Evolutionary conservation across 1,284 basidiomycete genomes (phyloP).

Genomic region (Fomes fomentarius): DNA sequence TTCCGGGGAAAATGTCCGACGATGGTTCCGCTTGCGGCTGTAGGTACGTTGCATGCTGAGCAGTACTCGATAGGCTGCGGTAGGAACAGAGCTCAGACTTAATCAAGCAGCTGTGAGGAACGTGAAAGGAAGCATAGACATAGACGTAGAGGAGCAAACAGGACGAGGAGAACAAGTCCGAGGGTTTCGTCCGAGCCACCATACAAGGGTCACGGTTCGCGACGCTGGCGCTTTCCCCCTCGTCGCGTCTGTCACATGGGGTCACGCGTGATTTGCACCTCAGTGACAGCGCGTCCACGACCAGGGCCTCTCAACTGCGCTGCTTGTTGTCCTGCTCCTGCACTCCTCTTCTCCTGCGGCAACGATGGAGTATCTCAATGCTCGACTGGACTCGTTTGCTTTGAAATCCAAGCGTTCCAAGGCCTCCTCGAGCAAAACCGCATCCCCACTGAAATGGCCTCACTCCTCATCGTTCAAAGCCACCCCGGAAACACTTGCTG

Average conservation of each 20-base stretch:
- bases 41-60: constrained; percentile 27
- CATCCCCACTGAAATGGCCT: constrained; percentile 62
- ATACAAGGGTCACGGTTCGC: constrained; percentile 2
- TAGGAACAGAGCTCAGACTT: neutral
- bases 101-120: neutral
- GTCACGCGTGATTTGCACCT: constrained; percentile 3
- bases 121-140: neutral
- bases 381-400: constrained; percentile 61
- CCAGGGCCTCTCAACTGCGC: neutral
- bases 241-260: constrained; percentile 22
- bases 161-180: neutral
- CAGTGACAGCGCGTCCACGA: constrained; percentile 21
- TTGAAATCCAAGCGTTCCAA: constrained; percentile 49
- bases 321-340: constrained; percentile 1
- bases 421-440: constrained; percentile 36
- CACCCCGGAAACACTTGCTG: constrained; percentile 70
- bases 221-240: neutral
- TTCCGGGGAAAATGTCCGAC: constrained; percentile 18
- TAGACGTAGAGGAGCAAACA: neutral
- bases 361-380: constrained; percentile 57
- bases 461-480: constrained; percentile 63
- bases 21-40: constrained; percentile 26
- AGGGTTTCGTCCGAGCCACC: neutral
- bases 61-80: too few species aligned
- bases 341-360: neutral